A percentile compares a stretch with the other conserved stretches of the same genome.
These are phyloP conservation scores for Mycena rebaudengoi DNA, from an alignment of 768 basidiomycete genomes.

Conservation along the genomic window DNA sequence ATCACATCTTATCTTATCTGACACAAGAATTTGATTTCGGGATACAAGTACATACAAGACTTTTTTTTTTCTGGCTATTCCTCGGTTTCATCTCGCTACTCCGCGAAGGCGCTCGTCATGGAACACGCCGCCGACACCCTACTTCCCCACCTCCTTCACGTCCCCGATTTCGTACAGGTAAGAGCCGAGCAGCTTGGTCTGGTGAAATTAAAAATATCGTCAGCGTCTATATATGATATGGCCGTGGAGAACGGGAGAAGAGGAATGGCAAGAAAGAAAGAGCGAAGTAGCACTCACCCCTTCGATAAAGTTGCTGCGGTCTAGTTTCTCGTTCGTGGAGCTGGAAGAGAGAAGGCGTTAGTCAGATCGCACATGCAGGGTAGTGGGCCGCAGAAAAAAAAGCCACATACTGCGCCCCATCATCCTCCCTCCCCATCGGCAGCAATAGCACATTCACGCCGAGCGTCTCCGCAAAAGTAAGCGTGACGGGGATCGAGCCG, in stretches of 20 bases:
- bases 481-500: slow-evolving; percentile 93
- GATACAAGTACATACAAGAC: too few relatives aligned
- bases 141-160: slow-evolving; percentile 1
- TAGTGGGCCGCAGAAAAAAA: too few relatives aligned
- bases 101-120: too few relatives aligned
- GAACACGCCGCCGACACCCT: too few relatives aligned
- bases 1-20: too few relatives aligned
- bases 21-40: too few relatives aligned
- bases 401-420: slow-evolving; percentile 85
- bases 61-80: too few relatives aligned
- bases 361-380: too few relatives aligned
- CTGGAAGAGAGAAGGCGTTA: slow-evolving; percentile 43
- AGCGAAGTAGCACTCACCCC: slow-evolving; percentile 56
- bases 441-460: slow-evolving; percentile 88
- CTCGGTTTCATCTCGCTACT: too few relatives aligned
- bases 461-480: slow-evolving; percentile 91
- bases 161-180: slow-evolving; percentile 79
- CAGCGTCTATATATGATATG: too few relatives aligned
- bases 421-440: slow-evolving; percentile 94
- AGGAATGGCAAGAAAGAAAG: neutral
- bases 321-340: slow-evolving; percentile 95
- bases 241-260: neutral
- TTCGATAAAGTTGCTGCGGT: slow-evolving; percentile 87
- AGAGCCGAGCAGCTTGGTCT: slow-evolving; percentile 78
- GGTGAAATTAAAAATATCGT: neutral